A percentile compares a stretch with the other conserved stretches of the same genome.
These are phyloP conservation scores for Pythium aristosporum DNA, from an alignment of 352 stramenopile genomes.

Conservation along the genomic window DNA sequence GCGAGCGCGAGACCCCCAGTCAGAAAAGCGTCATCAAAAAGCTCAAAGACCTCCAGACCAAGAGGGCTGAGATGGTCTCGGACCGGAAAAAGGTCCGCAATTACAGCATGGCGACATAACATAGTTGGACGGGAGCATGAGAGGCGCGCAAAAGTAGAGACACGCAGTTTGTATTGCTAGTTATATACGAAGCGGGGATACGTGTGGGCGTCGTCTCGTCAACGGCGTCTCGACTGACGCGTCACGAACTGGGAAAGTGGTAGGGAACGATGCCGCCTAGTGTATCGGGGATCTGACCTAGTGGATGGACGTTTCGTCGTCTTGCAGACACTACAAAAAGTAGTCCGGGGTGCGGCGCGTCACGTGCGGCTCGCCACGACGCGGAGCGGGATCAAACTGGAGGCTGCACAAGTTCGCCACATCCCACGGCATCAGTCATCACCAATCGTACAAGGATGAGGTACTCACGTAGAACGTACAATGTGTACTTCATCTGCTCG, in stretches of 20 bases:
- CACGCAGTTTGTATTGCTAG: conserved; percentile 24
- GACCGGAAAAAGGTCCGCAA: conserved; percentile 82
- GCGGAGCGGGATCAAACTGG: conserved; percentile 94
- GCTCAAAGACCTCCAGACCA: conserved; percentile 68
- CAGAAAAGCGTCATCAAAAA: conserved; percentile 65
- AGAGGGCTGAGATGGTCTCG: conserved; percentile 68
- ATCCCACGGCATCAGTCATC: conserved; percentile 8
- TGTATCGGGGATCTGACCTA: background rate
- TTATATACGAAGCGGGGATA: conserved; percentile 15
- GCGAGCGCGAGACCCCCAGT: conserved; percentile 59
- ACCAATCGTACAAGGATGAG: background rate
- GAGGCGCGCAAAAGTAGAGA: background rate
- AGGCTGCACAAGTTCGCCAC: conserved; percentile 54
- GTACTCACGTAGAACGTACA: conserved; percentile 63
- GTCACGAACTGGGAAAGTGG: too few relatives aligned
- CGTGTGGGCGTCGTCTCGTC: background rate
- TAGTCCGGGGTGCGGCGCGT: conserved; percentile 94
- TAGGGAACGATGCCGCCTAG: too few relatives aligned
- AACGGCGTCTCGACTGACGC: too few relatives aligned
- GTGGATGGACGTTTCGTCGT: background rate
- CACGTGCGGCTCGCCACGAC: conserved; percentile 92
- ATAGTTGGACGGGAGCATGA: background rate
- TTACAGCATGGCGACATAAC: conserved; percentile 57
- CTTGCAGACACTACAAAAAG: conserved; percentile 83
- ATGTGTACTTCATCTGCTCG: conserved; percentile 95